phyloP scores from a whole-genome alignment of 129 eudicot species.

The Escallonia herrerae region DNA sequence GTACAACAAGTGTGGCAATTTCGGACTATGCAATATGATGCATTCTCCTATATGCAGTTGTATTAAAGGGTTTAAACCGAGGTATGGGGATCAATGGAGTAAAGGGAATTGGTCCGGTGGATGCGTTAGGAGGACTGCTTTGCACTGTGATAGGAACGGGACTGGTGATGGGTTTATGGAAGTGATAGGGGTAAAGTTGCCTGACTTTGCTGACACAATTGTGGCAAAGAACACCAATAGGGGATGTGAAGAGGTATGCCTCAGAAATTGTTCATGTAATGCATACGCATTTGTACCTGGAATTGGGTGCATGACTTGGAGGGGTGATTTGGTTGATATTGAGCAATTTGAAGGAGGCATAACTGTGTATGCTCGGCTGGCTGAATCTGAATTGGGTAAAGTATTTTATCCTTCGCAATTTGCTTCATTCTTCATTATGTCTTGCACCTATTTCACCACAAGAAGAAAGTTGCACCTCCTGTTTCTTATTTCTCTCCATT shows the following conservation, averaged over 20 bases:
- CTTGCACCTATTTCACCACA: not conserved
- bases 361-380: conserved; percentile 45
- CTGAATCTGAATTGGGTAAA: conserved; percentile 57
- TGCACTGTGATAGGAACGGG: conserved; percentile 35
- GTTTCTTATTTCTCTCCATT: not conserved
- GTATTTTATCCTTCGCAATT: not conserved
- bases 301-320: conserved; percentile 67
- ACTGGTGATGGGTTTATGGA: conserved; percentile 35
- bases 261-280: conserved; percentile 58
- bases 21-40: conserved; percentile 29
- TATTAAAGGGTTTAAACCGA: conserved; percentile 48
- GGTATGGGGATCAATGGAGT: conserved; percentile 24
- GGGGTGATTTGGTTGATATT: conserved; percentile 45
- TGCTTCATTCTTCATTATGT: not conserved
- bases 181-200: conserved; percentile 37
- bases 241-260: conserved; percentile 43
- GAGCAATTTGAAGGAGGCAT: conserved; percentile 47
- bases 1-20: conserved; percentile 57
- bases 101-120: conserved; percentile 47
- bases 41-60: conserved; percentile 37
- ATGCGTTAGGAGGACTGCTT: conserved; percentile 39
- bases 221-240: not conserved
- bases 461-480: not conserved
- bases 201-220: conserved; percentile 42
- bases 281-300: conserved; percentile 50